A percentile compares a stretch with the other conserved stretches of the same genome.
These are phyloP conservation scores for Gnomoniopsis sp. DNA, from an alignment of 2,329 filamentous ascomycete species.

Conservation along the genomic window DNA sequence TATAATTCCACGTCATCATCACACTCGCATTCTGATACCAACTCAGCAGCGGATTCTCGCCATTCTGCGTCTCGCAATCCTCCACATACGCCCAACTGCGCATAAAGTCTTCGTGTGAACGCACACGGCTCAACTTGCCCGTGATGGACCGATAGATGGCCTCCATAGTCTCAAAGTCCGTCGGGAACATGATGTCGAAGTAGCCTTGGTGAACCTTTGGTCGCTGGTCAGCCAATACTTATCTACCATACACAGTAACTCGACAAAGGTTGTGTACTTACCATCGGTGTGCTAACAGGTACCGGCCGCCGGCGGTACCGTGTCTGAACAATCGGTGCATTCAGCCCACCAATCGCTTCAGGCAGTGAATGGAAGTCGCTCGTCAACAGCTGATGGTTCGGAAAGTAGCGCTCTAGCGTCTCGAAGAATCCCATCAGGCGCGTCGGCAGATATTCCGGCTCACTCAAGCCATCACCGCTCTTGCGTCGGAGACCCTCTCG, in stretches of 20 bases:
- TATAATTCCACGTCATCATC: constrained; percentile 61
- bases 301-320: constrained; percentile 84
- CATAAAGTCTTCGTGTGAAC: constrained; percentile 89
- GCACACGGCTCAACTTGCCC: constrained; percentile 81
- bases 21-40: constrained; percentile 97
- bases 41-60: constrained; percentile 86
- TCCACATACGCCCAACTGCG: constrained; percentile 84
- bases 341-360: constrained; percentile 77
- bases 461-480: constrained; percentile 66
- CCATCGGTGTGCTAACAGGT: constrained; percentile 84
- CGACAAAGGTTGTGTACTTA: constrained; percentile 38
- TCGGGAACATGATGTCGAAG: constrained; percentile 98
- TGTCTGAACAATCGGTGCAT: constrained; percentile 95
- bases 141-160: constrained; percentile 91
- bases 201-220: constrained; percentile 90
- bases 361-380: constrained; percentile 89
- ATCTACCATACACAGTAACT: neutral
- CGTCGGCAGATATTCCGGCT: constrained; percentile 91
- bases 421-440: constrained; percentile 96
- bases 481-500: constrained; percentile 29
- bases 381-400: constrained; percentile 80
- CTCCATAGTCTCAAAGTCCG: constrained; percentile 87
- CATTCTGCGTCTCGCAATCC: constrained; percentile 82
- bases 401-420: constrained; percentile 83
- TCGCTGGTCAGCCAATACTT: neutral